Conservation (phyloP, 768 basidiomycete species). For the Tylopilus rubrobrunneus region DNA sequence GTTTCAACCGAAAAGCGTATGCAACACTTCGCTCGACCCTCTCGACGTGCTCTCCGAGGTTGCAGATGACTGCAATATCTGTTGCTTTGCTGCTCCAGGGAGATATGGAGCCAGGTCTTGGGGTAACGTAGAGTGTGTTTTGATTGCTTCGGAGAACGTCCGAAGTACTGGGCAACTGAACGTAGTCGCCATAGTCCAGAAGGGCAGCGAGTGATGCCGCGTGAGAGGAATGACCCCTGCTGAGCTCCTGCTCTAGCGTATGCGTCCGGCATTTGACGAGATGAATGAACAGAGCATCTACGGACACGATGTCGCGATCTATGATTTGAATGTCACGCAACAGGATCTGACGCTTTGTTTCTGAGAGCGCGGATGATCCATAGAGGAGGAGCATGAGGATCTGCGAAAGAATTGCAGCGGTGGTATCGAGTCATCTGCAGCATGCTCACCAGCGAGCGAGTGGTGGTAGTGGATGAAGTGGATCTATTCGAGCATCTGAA, state of each 20-base stretch:
- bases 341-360: no score
- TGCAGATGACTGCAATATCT: conserved; percentile 88
- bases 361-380: no score
- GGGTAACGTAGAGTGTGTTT: conserved; percentile 69
- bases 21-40: conserved; percentile 83
- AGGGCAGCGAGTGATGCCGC: conserved; percentile 62
- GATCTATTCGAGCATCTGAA: not conserved
- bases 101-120: conserved; percentile 87
- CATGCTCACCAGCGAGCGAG: conserved; percentile 9
- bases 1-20: conserved; percentile 55
- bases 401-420: conserved; percentile 4
- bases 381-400: conserved; percentile 45
- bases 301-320: conserved; percentile 51
- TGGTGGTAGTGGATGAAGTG: conserved; percentile 3
- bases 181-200: conserved; percentile 81
- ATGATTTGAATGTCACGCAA: conserved; percentile 41
- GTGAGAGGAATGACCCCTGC: conserved; percentile 38
- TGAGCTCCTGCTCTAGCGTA: conserved; percentile 35
- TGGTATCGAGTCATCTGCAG: not conserved
- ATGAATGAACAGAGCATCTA: conserved; percentile 87
- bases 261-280: conserved; percentile 62
- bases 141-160: conserved; percentile 28
- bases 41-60: conserved; percentile 64
- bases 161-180: conserved; percentile 44
- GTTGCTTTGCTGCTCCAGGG: conserved; percentile 99